A percentile compares a stretch with the other conserved stretches of the same genome.
phyloP scores from a whole-genome alignment of 2,329 filamentous ascomycete genomes.

The Plectosphaerella cucumerina region DNA sequence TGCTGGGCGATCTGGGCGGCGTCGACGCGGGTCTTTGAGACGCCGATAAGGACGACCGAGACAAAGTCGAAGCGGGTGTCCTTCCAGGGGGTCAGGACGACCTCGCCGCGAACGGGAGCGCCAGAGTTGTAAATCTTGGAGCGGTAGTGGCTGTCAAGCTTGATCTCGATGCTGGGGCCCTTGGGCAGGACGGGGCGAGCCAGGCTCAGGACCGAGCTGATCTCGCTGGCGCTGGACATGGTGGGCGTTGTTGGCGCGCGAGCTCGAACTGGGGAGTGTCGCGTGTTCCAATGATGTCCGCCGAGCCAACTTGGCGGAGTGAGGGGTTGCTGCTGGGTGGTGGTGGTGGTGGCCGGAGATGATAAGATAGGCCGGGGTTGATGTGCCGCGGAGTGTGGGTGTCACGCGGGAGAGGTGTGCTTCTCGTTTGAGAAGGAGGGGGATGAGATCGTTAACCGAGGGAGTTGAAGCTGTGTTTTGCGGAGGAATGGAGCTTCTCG shows the following conservation, averaged over 20 bases:
- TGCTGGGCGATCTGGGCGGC: slow-evolving; percentile 43
- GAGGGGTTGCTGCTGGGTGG: not conserved
- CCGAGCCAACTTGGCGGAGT: not conserved
- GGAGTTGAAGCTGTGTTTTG: no score
- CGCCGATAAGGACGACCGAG: slow-evolving; percentile 50
- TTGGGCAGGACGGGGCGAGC: slow-evolving; percentile 2
- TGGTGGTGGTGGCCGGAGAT: not conserved
- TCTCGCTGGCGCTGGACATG: slow-evolving; percentile 13
- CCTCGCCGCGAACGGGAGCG: slow-evolving; percentile 45
- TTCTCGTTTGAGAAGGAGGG: no score
- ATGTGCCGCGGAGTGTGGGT: no score
- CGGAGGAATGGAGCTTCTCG: no score
- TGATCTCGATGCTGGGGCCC: slow-evolving; percentile 39
- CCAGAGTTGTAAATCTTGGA: slow-evolving; percentile 53
- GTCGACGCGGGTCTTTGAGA: slow-evolving; percentile 45
- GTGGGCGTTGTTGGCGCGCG: not conserved
- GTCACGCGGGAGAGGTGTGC: no score
- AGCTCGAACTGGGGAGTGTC: not conserved
- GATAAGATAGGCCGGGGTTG: not conserved
- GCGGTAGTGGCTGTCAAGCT: slow-evolving; percentile 48
- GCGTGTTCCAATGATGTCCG: not conserved
- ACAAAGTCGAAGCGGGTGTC: slow-evolving; percentile 47
- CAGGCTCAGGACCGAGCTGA: slow-evolving; percentile 12
- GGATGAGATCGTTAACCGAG: no score
- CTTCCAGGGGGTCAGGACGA: slow-evolving; percentile 37